These are phyloP conservation scores for Dalbergia cultrata DNA, from an alignment of 306 rosid species.

Conservation along the genomic window DNA sequence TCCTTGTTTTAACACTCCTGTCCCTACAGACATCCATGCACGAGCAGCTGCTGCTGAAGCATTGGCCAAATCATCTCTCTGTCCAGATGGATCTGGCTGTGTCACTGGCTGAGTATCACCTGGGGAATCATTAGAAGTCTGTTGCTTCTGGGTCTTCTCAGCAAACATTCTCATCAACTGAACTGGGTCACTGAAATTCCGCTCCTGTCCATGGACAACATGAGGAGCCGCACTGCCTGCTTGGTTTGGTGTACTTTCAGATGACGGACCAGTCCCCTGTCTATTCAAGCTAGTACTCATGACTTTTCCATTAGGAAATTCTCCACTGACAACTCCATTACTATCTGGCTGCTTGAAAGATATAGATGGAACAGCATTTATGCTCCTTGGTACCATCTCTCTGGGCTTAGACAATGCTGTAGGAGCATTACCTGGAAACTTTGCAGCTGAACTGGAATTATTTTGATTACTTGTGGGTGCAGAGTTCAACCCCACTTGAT, in stretches of 20 bases:
- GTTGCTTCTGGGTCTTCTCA: conserved; percentile 78
- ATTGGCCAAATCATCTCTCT: conserved; percentile 68
- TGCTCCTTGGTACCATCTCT: conserved; percentile 60
- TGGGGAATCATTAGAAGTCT: conserved; percentile 66
- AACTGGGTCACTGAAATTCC: conserved; percentile 77
- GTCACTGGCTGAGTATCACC: conserved; percentile 62
- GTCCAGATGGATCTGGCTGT: conserved; percentile 62
- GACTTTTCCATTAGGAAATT: conserved; percentile 79
- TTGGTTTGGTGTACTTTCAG: conserved; percentile 68
- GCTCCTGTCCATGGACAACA: conserved; percentile 73
- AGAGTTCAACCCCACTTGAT: conserved; percentile 82
- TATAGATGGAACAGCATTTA: conserved; percentile 56
- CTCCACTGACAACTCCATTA: conserved; percentile 65
- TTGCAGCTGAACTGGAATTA: conserved; percentile 61
- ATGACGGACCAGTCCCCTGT: conserved; percentile 59
- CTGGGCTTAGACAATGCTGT: conserved; percentile 67
- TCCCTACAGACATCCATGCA: conserved; percentile 99
- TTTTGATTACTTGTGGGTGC: conserved; percentile 63
- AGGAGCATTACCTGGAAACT: conserved; percentile 63
- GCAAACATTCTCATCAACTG: conserved; percentile 81
- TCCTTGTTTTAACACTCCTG: conserved; percentile 84
- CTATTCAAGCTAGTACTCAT: conserved; percentile 49
- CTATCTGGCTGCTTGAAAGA: conserved; percentile 70
- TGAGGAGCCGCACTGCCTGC: conserved; percentile 60
- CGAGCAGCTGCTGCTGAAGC: conserved; percentile 96